Conservation (phyloP, 2,329 filamentous ascomycete species). For the Falciphora oryzae region DNA sequence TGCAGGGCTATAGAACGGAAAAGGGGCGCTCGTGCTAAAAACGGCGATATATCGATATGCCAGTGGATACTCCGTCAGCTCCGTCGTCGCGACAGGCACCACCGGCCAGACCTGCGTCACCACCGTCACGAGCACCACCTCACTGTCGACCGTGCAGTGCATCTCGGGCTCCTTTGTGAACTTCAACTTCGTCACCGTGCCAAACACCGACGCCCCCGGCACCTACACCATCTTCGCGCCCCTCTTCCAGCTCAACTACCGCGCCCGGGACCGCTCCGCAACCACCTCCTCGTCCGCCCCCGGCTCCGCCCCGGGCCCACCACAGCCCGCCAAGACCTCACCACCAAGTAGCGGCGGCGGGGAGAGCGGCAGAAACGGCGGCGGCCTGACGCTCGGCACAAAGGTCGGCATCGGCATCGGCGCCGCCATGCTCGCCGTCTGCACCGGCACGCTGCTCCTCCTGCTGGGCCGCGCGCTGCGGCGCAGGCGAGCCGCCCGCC, state of each 20-base stretch:
- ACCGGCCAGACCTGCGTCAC: slow-evolving; percentile 14
- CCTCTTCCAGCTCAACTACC: slow-evolving; percentile 25
- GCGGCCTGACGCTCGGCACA: slow-evolving; percentile 8
- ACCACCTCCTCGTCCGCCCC: neutral
- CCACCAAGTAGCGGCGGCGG: neutral
- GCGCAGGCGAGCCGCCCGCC: neutral
- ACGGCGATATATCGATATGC: neutral
- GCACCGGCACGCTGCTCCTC: slow-evolving; percentile 6
- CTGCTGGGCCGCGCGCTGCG: neutral
- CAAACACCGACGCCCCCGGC: slow-evolving; percentile 13
- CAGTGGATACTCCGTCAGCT: slow-evolving; percentile 17
- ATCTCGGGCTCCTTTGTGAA: slow-evolving; percentile 16
- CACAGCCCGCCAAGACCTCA: neutral
- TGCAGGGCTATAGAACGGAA: neutral
- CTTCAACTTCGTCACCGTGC: slow-evolving; percentile 15
- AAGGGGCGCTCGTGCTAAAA: neutral
- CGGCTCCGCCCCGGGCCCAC: neutral
- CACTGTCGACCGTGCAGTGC: slow-evolving; percentile 18
- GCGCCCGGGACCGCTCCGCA: slow-evolving; percentile 8
- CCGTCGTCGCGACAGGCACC: slow-evolving; percentile 6
- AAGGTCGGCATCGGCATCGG: slow-evolving; percentile 19
- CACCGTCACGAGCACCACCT: slow-evolving; percentile 13
- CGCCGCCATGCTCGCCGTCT: slow-evolving; percentile 13
- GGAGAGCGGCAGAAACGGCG: neutral
- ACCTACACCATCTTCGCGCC: slow-evolving; percentile 19